Evolutionary conservation across 108 stramenopile species (phyloP).

Genomic region (Seminavis robusta): DNA sequence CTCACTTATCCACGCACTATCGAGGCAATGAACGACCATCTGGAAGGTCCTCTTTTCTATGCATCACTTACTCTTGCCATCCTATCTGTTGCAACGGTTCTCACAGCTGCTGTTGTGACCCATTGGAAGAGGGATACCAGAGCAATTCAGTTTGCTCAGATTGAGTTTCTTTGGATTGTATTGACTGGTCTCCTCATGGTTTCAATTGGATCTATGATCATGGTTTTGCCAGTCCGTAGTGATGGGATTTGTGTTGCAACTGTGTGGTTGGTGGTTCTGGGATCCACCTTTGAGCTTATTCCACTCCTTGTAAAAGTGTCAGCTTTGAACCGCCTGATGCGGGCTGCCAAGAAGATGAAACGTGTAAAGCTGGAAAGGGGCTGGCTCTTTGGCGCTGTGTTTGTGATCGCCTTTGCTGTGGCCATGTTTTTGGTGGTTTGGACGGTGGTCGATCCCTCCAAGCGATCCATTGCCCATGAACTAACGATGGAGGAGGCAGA

Average conservation of each 20-base stretch:
- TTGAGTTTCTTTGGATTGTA: constrained; percentile 23
- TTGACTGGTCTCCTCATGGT: constrained; percentile 28
- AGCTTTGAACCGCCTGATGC: constrained; percentile 25
- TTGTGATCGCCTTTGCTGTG: constrained; percentile 7
- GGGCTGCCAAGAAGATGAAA: constrained; percentile 21
- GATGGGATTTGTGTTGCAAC: constrained; percentile 14
- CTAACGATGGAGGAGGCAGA: constrained; percentile 6
- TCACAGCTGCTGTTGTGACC: neutral
- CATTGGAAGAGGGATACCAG: constrained; percentile 5
- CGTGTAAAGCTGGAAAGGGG: constrained; percentile 19
- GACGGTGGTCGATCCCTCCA: constrained; percentile 29
- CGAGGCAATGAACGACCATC: neutral
- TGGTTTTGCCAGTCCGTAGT: neutral
- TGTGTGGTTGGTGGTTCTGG: constrained; percentile 32
- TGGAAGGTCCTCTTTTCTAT: neutral
- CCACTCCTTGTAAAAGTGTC: constrained; percentile 42
- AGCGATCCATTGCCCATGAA: too few species aligned
- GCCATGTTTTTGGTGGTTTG: constrained; percentile 24
- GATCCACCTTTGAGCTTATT: constrained; percentile 31
- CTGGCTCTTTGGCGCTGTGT: constrained; percentile 3
- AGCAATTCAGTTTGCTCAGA: constrained; percentile 30
- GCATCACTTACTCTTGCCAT: constrained; percentile 11
- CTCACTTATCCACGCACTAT: constrained; percentile 10
- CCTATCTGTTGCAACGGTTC: neutral
- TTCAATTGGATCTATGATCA: constrained; percentile 19